A percentile compares a stretch with the other conserved stretches of the same genome.
Conservation (phyloP, 1,139 yeast species). For the Oligophagozyma castellii region DNA sequence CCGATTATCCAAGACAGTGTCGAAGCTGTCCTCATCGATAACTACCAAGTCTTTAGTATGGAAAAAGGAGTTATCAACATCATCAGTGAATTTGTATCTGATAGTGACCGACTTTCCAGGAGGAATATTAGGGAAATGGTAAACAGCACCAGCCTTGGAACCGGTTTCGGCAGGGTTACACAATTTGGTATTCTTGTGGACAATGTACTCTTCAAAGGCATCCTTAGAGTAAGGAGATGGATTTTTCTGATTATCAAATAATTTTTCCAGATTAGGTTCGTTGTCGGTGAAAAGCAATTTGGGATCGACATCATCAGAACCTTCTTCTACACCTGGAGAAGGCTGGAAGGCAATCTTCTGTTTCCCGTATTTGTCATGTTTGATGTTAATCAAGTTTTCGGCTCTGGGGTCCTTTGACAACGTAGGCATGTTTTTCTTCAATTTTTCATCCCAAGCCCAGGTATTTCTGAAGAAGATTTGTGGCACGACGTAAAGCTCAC, state of each 20-base stretch:
- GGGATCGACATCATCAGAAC: slow-evolving; percentile 43
- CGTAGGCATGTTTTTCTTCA: slow-evolving; percentile 33
- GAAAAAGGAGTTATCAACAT: slow-evolving; percentile 8
- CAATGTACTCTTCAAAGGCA: slow-evolving; percentile 73
- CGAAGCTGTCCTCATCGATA: slow-evolving; percentile 65
- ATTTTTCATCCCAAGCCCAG: slow-evolving; percentile 62
- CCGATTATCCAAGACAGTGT: slow-evolving; percentile 51
- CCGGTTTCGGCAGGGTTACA: slow-evolving; percentile 55
- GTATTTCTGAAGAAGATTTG: slow-evolving; percentile 77
- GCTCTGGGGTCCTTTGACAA: slow-evolving; percentile 30
- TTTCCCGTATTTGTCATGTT: slow-evolving; percentile 59
- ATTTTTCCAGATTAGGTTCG: slow-evolving; percentile 58
- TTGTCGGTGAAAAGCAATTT: slow-evolving; percentile 69
- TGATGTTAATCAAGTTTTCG: slow-evolving; percentile 35
- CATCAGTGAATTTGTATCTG: slow-evolving; percentile 50
- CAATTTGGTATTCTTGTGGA: slow-evolving; percentile 44
- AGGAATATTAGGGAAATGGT: slow-evolving; percentile 63
- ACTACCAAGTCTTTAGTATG: slow-evolving; percentile 25
- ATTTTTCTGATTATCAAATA: slow-evolving; percentile 49
- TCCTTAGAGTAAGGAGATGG: slow-evolving; percentile 52
- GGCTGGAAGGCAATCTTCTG: slow-evolving; percentile 65
- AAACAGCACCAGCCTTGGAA: slow-evolving; percentile 68
- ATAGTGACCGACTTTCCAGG: slow-evolving; percentile 82
- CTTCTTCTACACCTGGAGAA: slow-evolving; percentile 43
- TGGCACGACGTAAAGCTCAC: slow-evolving; percentile 77